These are phyloP conservation scores for Penicillium janthinellum DNA, from an alignment of 2,329 filamentous ascomycete species.

Conservation along the genomic window DNA sequence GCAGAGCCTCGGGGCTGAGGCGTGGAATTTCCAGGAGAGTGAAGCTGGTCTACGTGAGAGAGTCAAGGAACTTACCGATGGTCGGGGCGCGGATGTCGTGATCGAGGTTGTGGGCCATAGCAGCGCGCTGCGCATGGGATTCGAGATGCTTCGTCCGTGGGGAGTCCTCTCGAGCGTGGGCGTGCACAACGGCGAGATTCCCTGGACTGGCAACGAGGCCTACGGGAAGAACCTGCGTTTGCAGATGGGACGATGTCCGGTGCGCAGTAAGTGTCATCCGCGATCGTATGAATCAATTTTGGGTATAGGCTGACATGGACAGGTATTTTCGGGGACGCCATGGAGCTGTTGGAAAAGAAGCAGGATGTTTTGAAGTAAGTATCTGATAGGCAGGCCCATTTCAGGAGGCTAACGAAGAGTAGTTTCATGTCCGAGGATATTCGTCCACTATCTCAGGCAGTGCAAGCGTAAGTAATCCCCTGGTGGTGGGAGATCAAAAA, in stretches of 20 bases:
- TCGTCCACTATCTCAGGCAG: constrained; percentile 66
- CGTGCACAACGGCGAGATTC: constrained; percentile 71
- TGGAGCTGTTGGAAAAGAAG: constrained; percentile 63
- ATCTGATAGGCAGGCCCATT: background rate
- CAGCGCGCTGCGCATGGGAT: constrained; percentile 67
- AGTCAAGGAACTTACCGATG: constrained; percentile 72
- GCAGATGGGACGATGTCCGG: constrained; percentile 75
- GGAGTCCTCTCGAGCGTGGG: constrained; percentile 72
- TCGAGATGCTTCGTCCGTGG: constrained; percentile 71
- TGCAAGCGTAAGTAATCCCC: constrained; percentile 48
- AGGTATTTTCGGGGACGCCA: constrained; percentile 63
- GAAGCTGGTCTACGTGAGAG: constrained; percentile 56
- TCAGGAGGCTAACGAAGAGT: constrained; percentile 19
- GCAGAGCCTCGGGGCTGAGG: constrained; percentile 71
- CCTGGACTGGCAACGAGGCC: constrained; percentile 65
- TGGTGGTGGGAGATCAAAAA: background rate
- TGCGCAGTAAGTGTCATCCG: constrained; percentile 41
- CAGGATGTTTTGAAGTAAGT: constrained; percentile 65
- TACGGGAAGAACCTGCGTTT: constrained; percentile 68
- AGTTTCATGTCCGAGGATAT: constrained; percentile 76
- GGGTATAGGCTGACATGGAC: background rate
- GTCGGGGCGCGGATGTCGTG: constrained; percentile 79
- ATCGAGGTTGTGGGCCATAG: constrained; percentile 75
- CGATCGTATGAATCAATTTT: background rate
- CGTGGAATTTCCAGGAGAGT: constrained; percentile 73